These are phyloP conservation scores for Suillus hirtellus DNA, from an alignment of 768 basidiomycete species.

Conservation along the genomic window DNA sequence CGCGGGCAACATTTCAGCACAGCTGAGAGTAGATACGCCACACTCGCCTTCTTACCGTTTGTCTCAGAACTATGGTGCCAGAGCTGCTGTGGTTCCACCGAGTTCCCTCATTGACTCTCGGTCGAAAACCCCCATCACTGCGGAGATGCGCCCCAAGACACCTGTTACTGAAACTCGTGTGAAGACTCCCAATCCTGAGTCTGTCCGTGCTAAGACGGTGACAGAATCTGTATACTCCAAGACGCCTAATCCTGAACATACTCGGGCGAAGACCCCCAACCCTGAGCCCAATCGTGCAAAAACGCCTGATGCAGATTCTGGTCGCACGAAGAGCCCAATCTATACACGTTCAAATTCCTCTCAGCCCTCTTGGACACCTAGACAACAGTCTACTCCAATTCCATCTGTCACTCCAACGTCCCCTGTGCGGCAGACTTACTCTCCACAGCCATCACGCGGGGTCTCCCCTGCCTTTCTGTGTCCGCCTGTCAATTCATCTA, in stretches of 20 bases:
- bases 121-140: slow-evolving; percentile 10
- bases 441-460: slow-evolving; percentile 40
- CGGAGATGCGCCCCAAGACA: slow-evolving; percentile 20
- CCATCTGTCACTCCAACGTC: slow-evolving; percentile 39
- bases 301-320: slow-evolving; percentile 14
- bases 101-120: slow-evolving; percentile 18
- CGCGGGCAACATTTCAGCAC: slow-evolving; percentile 17
- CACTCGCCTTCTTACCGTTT: slow-evolving; percentile 16
- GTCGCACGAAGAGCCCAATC: background rate
- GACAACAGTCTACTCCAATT: slow-evolving; percentile 34
- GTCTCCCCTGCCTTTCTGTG: slow-evolving; percentile 64
- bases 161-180: slow-evolving; percentile 21
- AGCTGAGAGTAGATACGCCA: slow-evolving; percentile 21
- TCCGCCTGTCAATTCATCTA: slow-evolving; percentile 35
- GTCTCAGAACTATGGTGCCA: slow-evolving; percentile 24
- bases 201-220: slow-evolving; percentile 18
- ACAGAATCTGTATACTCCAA: slow-evolving; percentile 16
- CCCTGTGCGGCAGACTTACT: slow-evolving; percentile 41
- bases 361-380: slow-evolving; percentile 25
- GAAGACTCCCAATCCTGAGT: slow-evolving; percentile 23
- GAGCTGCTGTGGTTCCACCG: slow-evolving; percentile 6
- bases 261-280: slow-evolving; percentile 4
- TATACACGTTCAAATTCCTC: slow-evolving; percentile 5
- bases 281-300: slow-evolving; percentile 17
- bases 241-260: background rate